These are phyloP conservation scores for Neurospora sp. DNA, from an alignment of 495 filamentous ascomycete genomes.

Conservation along the genomic window DNA sequence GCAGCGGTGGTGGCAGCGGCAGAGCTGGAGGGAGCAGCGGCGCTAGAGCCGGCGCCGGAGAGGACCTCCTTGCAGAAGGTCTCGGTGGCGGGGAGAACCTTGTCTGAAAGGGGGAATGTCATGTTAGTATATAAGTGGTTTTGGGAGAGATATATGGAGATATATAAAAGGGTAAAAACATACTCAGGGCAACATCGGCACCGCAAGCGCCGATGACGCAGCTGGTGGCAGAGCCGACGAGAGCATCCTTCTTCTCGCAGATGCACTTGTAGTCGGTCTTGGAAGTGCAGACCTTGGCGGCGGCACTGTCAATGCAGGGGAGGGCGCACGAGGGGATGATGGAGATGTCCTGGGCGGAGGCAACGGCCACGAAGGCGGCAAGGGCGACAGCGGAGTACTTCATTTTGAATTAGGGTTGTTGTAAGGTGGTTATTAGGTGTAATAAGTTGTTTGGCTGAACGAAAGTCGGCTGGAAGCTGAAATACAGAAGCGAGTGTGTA, in stretches of 20 bases:
- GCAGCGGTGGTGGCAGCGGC: background rate
- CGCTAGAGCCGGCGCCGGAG: constrained; percentile 3
- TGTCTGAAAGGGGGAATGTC: constrained; percentile 4
- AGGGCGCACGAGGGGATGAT: constrained; percentile 32
- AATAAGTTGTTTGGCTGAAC: background rate
- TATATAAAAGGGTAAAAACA: background rate
- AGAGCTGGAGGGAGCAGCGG: background rate
- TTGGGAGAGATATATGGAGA: background rate
- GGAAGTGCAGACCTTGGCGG: constrained; percentile 27
- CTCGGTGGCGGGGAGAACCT: constrained; percentile 30
- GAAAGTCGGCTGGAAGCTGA: background rate
- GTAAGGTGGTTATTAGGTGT: background rate
- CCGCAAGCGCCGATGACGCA: constrained; percentile 31
- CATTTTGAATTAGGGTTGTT: constrained; percentile 22
- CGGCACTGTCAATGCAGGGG: constrained; percentile 26
- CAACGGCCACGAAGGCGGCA: constrained; percentile 25
- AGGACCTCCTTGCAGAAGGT: constrained; percentile 24
- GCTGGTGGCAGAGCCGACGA: constrained; percentile 23
- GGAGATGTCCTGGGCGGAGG: constrained; percentile 26
- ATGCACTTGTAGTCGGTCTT: constrained; percentile 32
- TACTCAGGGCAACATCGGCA: constrained; percentile 23
- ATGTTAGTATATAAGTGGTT: background rate
- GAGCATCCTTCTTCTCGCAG: constrained; percentile 26
- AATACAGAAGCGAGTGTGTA: background rate
- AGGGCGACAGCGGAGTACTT: constrained; percentile 27